Base-by-base conservation (phyloP, 2,329 filamentous ascomycete genomes). In the Lecanicillium sp. region DNA sequence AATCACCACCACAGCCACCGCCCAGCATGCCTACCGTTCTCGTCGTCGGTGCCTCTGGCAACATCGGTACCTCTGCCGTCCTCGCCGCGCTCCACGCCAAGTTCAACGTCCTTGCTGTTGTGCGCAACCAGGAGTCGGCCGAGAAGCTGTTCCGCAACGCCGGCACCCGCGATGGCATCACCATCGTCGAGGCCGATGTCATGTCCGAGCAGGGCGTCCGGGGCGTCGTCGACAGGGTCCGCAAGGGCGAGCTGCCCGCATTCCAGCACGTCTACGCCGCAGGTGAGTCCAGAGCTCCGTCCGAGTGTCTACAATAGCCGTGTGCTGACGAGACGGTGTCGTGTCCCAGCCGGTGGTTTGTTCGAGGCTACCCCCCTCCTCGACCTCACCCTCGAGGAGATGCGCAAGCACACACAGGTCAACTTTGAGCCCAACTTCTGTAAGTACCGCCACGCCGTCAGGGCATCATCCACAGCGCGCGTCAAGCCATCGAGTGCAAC, bases 221-320 rank as follows among this genome's bases (percentile, higher is more conserved):
- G 41, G 50, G 50, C n/a, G 60, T 68, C 5, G 62, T 69, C n/a
- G 58, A 65, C n/a, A 52, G 59, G 43, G 63, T 67, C 15, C 49
- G 53, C 24, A 53, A 48, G 3, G 66, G 66, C n/a, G 53, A 62
- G 39, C 51, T 67, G 32, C 65, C 65, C 2, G 49, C 58, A 9
- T 69, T 68, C 44, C 66, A 68, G 49, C 65, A 69, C 51, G 66
- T 69, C 5, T 68, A 59, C 42, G 49, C 59, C 29, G 52, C 55
- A 20, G 60, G 64, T 67, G 46, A 38, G 58, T 50, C 9, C 1
- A 21, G 10, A 44, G 27, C 15, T 6, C 7, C n/a, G 17, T n/a
- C 14, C 17, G 6, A 8, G 12, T n/a, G 17, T 35, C 5, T 35
- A 6, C 6, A 15, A n/a, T 5, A 15, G 6, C 12, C 14, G 17